Conservation (phyloP, 345 rosid species). For the Eutrema japonicum region DNA sequence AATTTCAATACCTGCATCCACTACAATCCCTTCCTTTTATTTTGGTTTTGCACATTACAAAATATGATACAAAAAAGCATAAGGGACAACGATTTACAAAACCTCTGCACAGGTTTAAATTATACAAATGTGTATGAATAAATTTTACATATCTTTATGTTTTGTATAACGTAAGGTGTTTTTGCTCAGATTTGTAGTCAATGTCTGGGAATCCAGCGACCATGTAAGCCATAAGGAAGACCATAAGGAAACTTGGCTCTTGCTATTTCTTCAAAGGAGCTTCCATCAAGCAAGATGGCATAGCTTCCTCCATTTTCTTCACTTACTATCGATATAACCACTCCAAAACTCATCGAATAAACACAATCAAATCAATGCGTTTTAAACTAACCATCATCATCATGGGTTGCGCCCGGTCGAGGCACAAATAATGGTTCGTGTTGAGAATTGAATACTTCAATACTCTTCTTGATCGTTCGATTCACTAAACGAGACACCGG, state of each 20-base stretch:
- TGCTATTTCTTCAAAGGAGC: constrained; percentile 85
- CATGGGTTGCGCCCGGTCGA: constrained; percentile 77
- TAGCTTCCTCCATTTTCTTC: constrained; percentile 81
- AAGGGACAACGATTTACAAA: too few species aligned
- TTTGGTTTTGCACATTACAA: constrained; percentile 28
- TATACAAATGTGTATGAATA: constrained; percentile 29
- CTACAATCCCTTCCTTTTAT: constrained; percentile 17
- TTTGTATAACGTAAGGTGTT: constrained; percentile 25
- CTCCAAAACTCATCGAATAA: constrained; percentile 46
- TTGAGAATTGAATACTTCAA: too few species aligned
- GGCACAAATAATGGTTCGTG: constrained; percentile 84
- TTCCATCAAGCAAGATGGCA: constrained; percentile 79
- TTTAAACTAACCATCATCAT: constrained; percentile 81
- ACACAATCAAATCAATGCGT: background rate
- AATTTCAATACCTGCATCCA: background rate
- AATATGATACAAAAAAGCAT: constrained; percentile 21
- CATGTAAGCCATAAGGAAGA: constrained; percentile 93
- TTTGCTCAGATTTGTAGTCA: constrained; percentile 22
- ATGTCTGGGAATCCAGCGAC: constrained; percentile 85
- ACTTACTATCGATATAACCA: constrained; percentile 82
- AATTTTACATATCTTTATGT: constrained; percentile 20
- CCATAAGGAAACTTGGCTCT: constrained; percentile 94
- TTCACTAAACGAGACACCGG: too few species aligned
- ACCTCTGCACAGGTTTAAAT: constrained; percentile 9
- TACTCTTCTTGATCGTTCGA: too few species aligned